Conservation (phyloP, 192 early-diverging fungal genomes). For the Coemansia sp. region DNA sequence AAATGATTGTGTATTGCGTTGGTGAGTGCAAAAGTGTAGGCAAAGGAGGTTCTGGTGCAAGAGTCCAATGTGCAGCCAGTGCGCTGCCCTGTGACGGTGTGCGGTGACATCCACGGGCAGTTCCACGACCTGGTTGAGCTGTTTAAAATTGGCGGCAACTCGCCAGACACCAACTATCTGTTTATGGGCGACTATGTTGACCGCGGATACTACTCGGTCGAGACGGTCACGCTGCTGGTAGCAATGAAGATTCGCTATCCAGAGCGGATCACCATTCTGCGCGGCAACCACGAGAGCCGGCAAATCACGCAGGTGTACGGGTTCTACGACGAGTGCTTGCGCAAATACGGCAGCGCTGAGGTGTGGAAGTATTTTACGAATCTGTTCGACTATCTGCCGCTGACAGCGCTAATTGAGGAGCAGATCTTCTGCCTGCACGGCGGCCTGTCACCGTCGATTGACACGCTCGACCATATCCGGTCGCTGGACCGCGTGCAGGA, state of each 20-base stretch:
- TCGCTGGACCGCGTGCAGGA: conserved; percentile 94
- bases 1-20: not conserved
- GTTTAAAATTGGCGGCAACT: conserved; percentile 95
- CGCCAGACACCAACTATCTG: conserved; percentile 96
- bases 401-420: conserved; percentile 98
- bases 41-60: conserved; percentile 92
- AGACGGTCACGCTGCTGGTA: conserved; percentile 95
- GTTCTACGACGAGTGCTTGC: conserved; percentile 96
- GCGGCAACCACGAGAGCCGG: conserved; percentile 91
- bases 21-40: conserved; percentile 57
- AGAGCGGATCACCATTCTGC: conserved; percentile 92
- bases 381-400: conserved; percentile 95
- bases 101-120: conserved; percentile 99
- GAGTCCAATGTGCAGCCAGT: conserved; percentile 99
- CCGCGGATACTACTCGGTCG: conserved; percentile 97
- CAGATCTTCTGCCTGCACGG: conserved; percentile 99
- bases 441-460: conserved; percentile 92
- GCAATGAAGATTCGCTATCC: conserved; percentile 93
- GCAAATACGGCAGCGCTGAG: conserved; percentile 98
- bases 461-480: conserved; percentile 96
- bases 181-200: conserved; percentile 99
- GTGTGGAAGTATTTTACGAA: conserved; percentile 99
- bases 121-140: conserved; percentile 98
- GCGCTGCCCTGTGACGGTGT: conserved; percentile 95
- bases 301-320: conserved; percentile 99